Base-by-base conservation (phyloP, 495 filamentous ascomycete genomes). In the Penicillium ochrochloron region DNA sequence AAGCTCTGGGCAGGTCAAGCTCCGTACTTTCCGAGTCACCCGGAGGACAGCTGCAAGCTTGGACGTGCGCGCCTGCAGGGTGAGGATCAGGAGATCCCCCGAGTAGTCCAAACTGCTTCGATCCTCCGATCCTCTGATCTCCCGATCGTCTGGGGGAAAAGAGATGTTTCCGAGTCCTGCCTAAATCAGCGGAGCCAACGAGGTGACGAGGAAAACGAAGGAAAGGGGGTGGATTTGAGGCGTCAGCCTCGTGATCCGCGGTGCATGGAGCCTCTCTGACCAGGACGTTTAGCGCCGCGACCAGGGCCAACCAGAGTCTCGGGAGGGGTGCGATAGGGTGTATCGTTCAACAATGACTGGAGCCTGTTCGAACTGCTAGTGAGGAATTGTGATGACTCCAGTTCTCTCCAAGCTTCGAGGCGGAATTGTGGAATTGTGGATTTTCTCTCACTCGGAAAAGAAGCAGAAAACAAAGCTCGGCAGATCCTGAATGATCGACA, bases 401-500 rank as follows among this genome's bases (percentile, higher is more conserved):
- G 25, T 27, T 27, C 25, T 27, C 25, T 27, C 25, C 25, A 27
- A 27, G 25, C 25, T 4, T 27, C 25, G 25, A 48, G 21, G 44
- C 44, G 8, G 44, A 12, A 3, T 25, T 19, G 42, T 10, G 19
- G 19, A 19, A 12, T 12, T 21, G 35, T 3, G 42, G 21, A 21
- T 10, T 21, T 27, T 27, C 25, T 25, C 19, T 21, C n/a, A 17
- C 23, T 52, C 25, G 23, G 27, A 31, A 52, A 27, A 10, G 33
- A 33, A 64, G 56, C 37, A 44, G 64, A 64, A 57, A 67, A 73
- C 67, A 72, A 71, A 66, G 65, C 66, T 66, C 66, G 68, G 73
- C 66, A 71, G 73, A 76, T 78, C 73, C 75, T 64, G 63, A 68
- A 52, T 67, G 78, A 80, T 80, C 78, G 76, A 76, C 77, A 62